Evolutionary conservation across 192 early-diverging fungal species (phyloP).

Genomic region (Coemansia sp.): DNA sequence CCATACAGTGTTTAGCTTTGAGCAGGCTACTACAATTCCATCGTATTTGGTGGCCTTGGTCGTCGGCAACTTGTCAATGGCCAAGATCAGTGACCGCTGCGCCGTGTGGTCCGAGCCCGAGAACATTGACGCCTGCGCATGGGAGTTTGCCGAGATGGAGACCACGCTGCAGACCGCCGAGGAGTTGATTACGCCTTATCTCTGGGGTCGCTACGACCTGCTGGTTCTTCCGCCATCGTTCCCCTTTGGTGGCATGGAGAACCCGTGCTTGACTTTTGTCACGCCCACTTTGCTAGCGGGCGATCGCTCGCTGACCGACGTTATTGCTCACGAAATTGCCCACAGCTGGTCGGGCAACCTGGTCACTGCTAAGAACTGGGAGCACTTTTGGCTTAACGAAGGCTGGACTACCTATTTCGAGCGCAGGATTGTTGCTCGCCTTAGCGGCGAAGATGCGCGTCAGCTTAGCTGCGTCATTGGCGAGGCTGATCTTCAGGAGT

Average conservation of each 20-base stretch:
- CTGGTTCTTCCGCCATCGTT: conserved; percentile 86
- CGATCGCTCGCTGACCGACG: conserved; percentile 91
- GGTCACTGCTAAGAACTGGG: conserved; percentile 82
- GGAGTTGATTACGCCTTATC: conserved; percentile 82
- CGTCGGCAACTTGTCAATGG: conserved; percentile 74
- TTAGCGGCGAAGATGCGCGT: conserved; percentile 73
- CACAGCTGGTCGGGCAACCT: conserved; percentile 92
- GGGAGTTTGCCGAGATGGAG: conserved; percentile 88
- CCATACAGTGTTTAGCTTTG: conserved; percentile 72
- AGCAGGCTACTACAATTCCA: conserved; percentile 88
- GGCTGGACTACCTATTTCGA: conserved; percentile 95
- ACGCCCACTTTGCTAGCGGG: conserved; percentile 96
- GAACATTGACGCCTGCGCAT: conserved; percentile 80
- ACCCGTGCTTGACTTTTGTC: conserved; percentile 97
- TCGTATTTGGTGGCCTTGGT: conserved; percentile 95
- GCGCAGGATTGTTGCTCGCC: conserved; percentile 82
- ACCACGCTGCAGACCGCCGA: conserved; percentile 69
- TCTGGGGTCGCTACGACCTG: conserved; percentile 96
- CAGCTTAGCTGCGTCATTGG: conserved; percentile 91
- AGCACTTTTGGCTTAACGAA: conserved; percentile 92
- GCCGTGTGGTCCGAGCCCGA: conserved; percentile 94
- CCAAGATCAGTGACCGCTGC: conserved; percentile 83
- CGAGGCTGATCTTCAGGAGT: conserved; percentile 70
- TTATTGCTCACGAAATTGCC: conserved; percentile 92
- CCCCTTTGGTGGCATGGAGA: conserved; percentile 96